A percentile compares a stretch with the other conserved stretches of the same genome.
These are phyloP conservation scores for Hypoxylon sp. DNA, from an alignment of 2,329 filamentous ascomycete species.

Conservation along the genomic window DNA sequence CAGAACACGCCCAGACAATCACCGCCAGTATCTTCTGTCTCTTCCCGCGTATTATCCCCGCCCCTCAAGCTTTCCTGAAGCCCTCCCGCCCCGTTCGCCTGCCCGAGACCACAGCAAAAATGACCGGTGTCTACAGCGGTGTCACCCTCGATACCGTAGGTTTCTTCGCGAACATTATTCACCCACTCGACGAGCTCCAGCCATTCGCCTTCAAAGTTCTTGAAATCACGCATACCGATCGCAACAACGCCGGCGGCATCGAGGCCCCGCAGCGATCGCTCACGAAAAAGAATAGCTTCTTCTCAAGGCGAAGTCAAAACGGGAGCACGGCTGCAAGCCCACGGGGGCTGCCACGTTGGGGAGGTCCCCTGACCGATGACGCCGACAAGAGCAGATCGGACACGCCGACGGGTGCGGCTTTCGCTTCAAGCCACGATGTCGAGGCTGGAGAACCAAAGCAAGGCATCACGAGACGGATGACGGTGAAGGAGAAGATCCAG, in stretches of 20 bases:
- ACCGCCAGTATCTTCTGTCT: constrained; percentile 71
- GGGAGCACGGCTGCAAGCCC: constrained; percentile 35
- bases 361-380: constrained; percentile 37
- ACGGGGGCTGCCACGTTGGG: constrained; percentile 34
- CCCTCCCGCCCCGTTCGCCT: constrained; percentile 68
- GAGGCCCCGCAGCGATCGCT: constrained; percentile 35
- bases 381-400: constrained; percentile 26
- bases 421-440: constrained; percentile 45
- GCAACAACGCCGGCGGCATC: constrained; percentile 46
- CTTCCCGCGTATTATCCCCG: constrained; percentile 72
- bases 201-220: constrained; percentile 65
- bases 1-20: constrained; percentile 70
- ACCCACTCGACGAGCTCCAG: constrained; percentile 65
- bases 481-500: constrained; percentile 59
- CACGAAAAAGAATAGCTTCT: constrained; percentile 25
- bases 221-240: constrained; percentile 63
- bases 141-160: constrained; percentile 68
- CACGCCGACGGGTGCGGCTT: constrained; percentile 32
- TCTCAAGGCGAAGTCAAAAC: constrained; percentile 32
- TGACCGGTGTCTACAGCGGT: constrained; percentile 72
- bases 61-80: constrained; percentile 73
- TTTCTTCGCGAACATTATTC: constrained; percentile 74
- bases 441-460: constrained; percentile 45
- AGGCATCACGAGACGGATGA: constrained; percentile 54
- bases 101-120: constrained; percentile 67